Evolutionary conservation across 495 filamentous ascomycete genomes (phyloP).

Genomic region (Podospora pseudocomata): DNA sequence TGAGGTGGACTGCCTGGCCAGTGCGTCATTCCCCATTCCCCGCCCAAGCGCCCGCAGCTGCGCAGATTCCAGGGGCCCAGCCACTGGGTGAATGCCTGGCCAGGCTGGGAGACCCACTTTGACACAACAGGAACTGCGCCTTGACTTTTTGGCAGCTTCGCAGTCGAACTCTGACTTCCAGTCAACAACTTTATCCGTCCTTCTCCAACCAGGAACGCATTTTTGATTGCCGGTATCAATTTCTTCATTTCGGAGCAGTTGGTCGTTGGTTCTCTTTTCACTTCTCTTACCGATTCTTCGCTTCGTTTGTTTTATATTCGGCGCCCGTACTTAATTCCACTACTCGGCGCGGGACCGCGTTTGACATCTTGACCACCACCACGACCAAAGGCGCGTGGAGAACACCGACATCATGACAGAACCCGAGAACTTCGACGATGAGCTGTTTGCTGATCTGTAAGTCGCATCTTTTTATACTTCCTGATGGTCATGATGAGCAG

Average conservation of each 20-base stretch:
- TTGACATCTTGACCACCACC: conserved; percentile 6
- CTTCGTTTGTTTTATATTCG: not conserved
- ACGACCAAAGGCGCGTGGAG: conserved; percentile 7
- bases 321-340: not conserved
- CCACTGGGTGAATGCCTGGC: not conserved
- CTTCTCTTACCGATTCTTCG: not conserved
- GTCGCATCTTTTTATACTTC: conserved; percentile 30
- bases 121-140: not conserved
- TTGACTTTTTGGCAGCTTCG: not conserved
- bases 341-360: conserved; percentile 2
- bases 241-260: not conserved
- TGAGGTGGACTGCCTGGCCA: not conserved
- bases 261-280: not conserved
- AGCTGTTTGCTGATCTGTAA: conserved; percentile 98
- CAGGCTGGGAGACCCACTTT: not conserved
- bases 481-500: not conserved
- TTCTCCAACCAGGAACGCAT: not conserved
- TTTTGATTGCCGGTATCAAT: not conserved
- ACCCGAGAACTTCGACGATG: conserved; percentile 87
- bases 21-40: conserved; percentile 4
- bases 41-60: not conserved
- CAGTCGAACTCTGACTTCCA: not conserved
- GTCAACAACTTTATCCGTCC: not conserved
- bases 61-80: not conserved
- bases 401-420: conserved; percentile 63